These are phyloP conservation scores for Coffea canephora DNA, from an alignment of 257 asterid genomes.

Conservation along the genomic window DNA sequence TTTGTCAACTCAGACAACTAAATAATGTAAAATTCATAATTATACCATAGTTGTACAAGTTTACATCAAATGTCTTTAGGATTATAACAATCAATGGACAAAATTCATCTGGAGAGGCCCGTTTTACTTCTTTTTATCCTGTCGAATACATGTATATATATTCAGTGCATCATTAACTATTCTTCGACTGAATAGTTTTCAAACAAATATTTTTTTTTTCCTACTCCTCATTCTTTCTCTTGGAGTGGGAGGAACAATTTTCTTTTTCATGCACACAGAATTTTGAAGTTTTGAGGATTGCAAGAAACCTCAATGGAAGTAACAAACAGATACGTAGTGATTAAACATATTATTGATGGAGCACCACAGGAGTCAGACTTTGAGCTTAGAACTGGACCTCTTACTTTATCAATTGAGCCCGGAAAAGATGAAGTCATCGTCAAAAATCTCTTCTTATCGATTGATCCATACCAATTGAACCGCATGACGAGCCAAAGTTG, in stretches of 20 bases:
- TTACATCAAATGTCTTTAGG: no score
- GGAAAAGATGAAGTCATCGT: slow-evolving; percentile 35
- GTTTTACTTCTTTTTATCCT: neutral
- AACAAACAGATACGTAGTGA: slow-evolving; percentile 22
- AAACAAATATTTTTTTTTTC: no score
- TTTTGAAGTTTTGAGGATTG: neutral
- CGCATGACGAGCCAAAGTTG: slow-evolving; percentile 58
- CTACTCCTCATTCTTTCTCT: no score
- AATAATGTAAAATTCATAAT: no score
- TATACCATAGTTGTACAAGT: no score
- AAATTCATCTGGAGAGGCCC: no score
- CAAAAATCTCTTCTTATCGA: slow-evolving; percentile 50
- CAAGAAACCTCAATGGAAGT: slow-evolving; percentile 23
- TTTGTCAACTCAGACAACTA: no score
- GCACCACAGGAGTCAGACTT: slow-evolving; percentile 37
- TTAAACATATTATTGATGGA: slow-evolving; percentile 29
- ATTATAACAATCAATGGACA: no score
- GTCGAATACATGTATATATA: neutral
- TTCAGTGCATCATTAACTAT: neutral
- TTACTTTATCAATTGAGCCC: slow-evolving; percentile 15
- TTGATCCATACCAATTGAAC: slow-evolving; percentile 74
- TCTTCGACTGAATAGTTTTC: no score
- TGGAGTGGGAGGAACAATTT: no score
- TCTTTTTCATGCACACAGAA: neutral
- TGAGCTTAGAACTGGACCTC: slow-evolving; percentile 25